phyloP scores from a whole-genome alignment of 1,284 basidiomycete species.

The Apiotrichum laibachii region DNA sequence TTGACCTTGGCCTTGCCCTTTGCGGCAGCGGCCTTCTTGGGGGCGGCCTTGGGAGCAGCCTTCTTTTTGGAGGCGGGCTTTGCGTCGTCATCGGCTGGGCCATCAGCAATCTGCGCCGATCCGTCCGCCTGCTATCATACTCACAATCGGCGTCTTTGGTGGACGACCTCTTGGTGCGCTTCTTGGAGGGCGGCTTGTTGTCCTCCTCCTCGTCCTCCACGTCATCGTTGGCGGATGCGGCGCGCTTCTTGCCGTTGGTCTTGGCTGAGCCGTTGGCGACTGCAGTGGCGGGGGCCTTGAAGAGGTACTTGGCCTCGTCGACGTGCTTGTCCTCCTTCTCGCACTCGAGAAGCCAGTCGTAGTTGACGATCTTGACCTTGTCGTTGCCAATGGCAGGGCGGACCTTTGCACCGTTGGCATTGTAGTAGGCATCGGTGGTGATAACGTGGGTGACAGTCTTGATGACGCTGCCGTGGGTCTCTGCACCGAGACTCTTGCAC shows the following conservation, averaged over 20 bases:
- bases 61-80: conserved; percentile 8
- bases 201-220: conserved; percentile 9
- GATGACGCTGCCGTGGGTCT: conserved; percentile 10
- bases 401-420: conserved; percentile 17
- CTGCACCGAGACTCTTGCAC: conserved; percentile 14
- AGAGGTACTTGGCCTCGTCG: conserved; percentile 8
- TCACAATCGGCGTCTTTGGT: not conserved
- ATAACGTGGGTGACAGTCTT: conserved; percentile 20
- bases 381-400: not conserved
- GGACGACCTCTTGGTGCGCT: conserved; percentile 7
- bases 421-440: conserved; percentile 13
- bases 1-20: not conserved
- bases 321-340: conserved; percentile 6
- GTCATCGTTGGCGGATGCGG: not conserved
- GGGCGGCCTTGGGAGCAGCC: not conserved
- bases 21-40: not conserved
- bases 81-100: not conserved
- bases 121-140: not conserved
- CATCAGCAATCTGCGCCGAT: not conserved
- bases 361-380: conserved; percentile 7
- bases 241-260: conserved; percentile 14
- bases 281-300: not conserved
- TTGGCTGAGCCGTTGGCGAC: not conserved
- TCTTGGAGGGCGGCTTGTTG: conserved; percentile 12
- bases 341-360: conserved; percentile 18